Conservation (phyloP, 768 basidiomycete genomes). For the Podaxis mareebaensis region DNA sequence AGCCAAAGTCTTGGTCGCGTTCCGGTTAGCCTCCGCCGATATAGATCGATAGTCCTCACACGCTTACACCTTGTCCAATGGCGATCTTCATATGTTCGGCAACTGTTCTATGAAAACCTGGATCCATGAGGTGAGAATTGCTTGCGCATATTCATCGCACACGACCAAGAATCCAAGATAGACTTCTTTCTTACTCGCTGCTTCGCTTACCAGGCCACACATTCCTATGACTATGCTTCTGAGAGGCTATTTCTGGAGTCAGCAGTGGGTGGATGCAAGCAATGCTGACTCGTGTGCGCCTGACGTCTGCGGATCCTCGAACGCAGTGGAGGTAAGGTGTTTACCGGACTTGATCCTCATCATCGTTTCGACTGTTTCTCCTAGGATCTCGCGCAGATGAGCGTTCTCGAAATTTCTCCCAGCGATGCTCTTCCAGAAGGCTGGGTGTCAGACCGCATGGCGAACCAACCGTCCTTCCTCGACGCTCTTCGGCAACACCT, state of each 20-base stretch:
- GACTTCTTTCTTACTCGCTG: not conserved
- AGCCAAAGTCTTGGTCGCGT: not conserved
- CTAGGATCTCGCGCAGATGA: not conserved
- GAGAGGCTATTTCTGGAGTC: not conserved
- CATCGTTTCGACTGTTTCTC: not conserved
- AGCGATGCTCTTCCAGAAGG: not conserved
- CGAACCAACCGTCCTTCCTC: not conserved
- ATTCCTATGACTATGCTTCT: conserved; percentile 2
- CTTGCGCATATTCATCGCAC: not conserved
- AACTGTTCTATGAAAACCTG: not conserved
- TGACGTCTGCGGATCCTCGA: not conserved
- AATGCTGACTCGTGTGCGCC: not conserved
- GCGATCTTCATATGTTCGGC: not conserved
- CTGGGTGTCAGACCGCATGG: not conserved
- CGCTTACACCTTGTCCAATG: not conserved
- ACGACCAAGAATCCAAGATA: not conserved
- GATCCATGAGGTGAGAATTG: not conserved
- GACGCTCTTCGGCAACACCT: not conserved
- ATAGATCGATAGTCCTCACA: not conserved
- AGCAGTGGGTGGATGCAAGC: not conserved
- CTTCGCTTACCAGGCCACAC: not conserved
- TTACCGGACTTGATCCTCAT: not conserved
- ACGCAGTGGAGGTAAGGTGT: not conserved
- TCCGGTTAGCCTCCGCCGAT: not conserved
- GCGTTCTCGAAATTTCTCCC: not conserved